These are phyloP conservation scores for Leptodontidium sp. DNA, from an alignment of 2,329 filamentous ascomycete genomes.

Conservation along the genomic window DNA sequence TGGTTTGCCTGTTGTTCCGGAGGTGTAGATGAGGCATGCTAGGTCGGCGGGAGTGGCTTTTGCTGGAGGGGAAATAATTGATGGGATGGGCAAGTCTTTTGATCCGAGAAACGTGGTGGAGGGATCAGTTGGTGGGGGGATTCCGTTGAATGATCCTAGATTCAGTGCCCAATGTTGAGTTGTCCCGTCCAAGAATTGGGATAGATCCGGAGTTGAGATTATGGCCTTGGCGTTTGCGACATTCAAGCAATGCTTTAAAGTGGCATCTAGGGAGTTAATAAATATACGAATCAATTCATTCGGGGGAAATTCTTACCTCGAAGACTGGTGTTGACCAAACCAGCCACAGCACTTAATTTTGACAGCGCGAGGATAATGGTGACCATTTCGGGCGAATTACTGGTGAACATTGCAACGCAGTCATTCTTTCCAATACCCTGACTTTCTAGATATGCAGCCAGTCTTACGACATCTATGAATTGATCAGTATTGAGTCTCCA, in stretches of 20 bases:
- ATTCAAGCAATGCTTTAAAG: constrained; percentile 54
- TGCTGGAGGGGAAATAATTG: constrained; percentile 39
- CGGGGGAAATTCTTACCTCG: constrained; percentile 48
- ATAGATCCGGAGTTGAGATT: constrained; percentile 55
- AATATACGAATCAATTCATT: not conserved
- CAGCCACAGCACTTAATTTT: constrained; percentile 54
- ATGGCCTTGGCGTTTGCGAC: constrained; percentile 52
- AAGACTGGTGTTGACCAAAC: constrained; percentile 56
- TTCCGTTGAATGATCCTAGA: constrained; percentile 48
- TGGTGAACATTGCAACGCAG: constrained; percentile 55
- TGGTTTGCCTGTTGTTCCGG: constrained; percentile 57
- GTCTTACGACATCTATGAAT: constrained; percentile 51
- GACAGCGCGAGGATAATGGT: constrained; percentile 54
- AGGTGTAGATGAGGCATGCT: constrained; percentile 55
- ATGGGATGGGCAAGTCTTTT: constrained; percentile 30
- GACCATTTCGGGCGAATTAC: constrained; percentile 59
- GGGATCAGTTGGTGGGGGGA: constrained; percentile 16
- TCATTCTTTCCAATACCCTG: constrained; percentile 51
- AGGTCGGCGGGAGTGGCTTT: constrained; percentile 49
- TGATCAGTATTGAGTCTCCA: constrained; percentile 9
- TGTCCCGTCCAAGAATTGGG: constrained; percentile 44
- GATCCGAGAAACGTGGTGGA: constrained; percentile 29
- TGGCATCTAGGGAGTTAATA: constrained; percentile 48
- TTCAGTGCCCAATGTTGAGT: constrained; percentile 50
- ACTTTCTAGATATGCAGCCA: constrained; percentile 52